phyloP scores from a whole-genome alignment of 1,284 basidiomycete genomes.

The Trametes hirsuta region DNA sequence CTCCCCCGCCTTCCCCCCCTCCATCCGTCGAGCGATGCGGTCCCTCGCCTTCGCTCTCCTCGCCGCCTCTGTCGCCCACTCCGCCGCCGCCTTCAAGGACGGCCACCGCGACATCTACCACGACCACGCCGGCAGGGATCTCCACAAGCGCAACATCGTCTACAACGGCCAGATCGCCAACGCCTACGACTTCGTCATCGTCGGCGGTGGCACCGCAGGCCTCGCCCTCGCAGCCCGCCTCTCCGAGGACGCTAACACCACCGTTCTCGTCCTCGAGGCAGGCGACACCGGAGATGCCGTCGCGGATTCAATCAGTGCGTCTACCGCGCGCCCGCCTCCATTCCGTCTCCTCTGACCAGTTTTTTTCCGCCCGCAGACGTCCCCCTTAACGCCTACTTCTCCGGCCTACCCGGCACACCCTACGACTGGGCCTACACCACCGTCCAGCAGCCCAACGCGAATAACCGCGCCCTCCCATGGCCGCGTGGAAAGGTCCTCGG shows the following conservation, averaged over 20 bases:
- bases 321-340: background rate
- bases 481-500: slow-evolving; percentile 72
- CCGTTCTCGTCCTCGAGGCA: slow-evolving; percentile 76
- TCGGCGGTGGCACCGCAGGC: slow-evolving; percentile 74
- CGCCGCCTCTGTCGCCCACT: slow-evolving; percentile 30
- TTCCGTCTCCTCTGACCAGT: background rate
- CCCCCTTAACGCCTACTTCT: slow-evolving; percentile 54
- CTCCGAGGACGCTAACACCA: slow-evolving; percentile 68
- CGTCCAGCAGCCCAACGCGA: slow-evolving; percentile 48
- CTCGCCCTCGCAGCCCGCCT: slow-evolving; percentile 73
- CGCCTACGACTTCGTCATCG: slow-evolving; percentile 61
- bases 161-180: slow-evolving; percentile 39
- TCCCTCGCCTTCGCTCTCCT: slow-evolving; percentile 29
- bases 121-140: slow-evolving; percentile 26
- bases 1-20: slow-evolving; percentile 1
- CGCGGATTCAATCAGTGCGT: slow-evolving; percentile 41
- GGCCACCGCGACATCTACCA: slow-evolving; percentile 30
- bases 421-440: slow-evolving; percentile 72
- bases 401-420: slow-evolving; percentile 48
- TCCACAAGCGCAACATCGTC: slow-evolving; percentile 44
- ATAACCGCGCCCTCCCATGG: slow-evolving; percentile 48
- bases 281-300: slow-evolving; percentile 62
- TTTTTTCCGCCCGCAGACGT: slow-evolving; percentile 39
- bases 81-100: slow-evolving; percentile 18
- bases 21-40: slow-evolving; percentile 27